Percentiles rank a stretch among this genome's conserved stretches.
These are phyloP conservation scores for Leptographium radiaticola DNA, from an alignment of 2,329 filamentous ascomycete genomes.

Conservation along the genomic window DNA sequence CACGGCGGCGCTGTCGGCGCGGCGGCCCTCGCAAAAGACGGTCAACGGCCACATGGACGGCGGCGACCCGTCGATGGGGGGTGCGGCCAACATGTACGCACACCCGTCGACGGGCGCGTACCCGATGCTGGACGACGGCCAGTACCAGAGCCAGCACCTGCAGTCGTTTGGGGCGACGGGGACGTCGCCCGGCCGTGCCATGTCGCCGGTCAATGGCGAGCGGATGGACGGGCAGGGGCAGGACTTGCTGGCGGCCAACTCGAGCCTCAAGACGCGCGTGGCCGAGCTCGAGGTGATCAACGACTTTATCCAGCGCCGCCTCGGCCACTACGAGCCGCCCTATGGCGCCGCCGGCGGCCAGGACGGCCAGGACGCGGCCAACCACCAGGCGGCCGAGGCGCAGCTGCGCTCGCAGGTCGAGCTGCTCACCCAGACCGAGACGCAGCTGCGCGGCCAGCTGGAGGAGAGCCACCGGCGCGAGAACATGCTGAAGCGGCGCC, in stretches of 20 bases:
- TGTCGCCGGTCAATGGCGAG: conserved; percentile 39
- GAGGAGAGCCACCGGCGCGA: conserved; percentile 70
- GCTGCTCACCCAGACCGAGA: conserved; percentile 41
- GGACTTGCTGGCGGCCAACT: conserved; percentile 70
- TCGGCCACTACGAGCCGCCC: conserved; percentile 52
- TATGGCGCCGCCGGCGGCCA: conserved; percentile 42
- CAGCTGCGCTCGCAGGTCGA: conserved; percentile 37
- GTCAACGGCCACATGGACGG: conserved; percentile 61
- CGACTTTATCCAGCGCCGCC: conserved; percentile 61
- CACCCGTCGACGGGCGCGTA: conserved; percentile 57
- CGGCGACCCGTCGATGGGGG: conserved; percentile 65
- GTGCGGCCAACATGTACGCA: conserved; percentile 59
- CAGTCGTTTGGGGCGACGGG: conserved; percentile 36
- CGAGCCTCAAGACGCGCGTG: conserved; percentile 84
- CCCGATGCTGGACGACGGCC: conserved; percentile 60
- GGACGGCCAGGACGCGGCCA: conserved; percentile 16
- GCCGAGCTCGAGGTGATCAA: conserved; percentile 94
- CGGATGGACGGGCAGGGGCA: conserved; percentile 65
- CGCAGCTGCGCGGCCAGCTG: conserved; percentile 46
- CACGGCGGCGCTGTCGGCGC: conserved; percentile 34
- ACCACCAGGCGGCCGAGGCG: conserved; percentile 35
- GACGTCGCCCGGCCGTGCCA: conserved; percentile 37
- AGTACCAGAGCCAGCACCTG: conserved; percentile 46
- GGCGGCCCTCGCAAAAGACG: conserved; percentile 57
- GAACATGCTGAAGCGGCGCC: conserved; percentile 65